Base-by-base conservation (phyloP, 768 basidiomycete species). In the Daedalea quercina region DNA sequence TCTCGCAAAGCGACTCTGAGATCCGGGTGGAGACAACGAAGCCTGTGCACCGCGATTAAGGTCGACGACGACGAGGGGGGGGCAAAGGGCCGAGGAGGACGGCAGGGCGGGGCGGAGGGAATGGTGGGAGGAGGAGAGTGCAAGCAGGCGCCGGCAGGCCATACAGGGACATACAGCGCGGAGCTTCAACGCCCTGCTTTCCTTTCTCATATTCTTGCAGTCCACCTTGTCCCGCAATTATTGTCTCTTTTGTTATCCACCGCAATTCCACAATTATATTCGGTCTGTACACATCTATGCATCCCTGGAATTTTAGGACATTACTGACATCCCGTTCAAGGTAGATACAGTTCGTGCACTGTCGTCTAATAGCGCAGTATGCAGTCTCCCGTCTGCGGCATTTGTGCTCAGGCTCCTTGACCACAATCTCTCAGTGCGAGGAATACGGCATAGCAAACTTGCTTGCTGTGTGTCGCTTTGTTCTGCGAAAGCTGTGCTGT, bases 101-200 rank as follows among this genome's bases (percentile, higher is more conserved):
- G 55, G 56, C 53, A 60, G 59, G 62, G 37, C 45, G 59, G 54
- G 48, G 57, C 52, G 55, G 58, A n/a, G 62, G 44, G 55, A 31
- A 48, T 59, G 58, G 61, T 62, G 58, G 61, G 60, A 57, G 61
- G 54, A 58, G 58, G 54, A 55, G 57, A 60, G 61, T 58, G 51
- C 53, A 53, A 53, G 51, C 60, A 53, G 55, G 57, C 54, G 54
- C 53, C 51, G 54, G 55, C 26, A 42, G 28, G 20, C 20, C 28
- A 60, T 56, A 60, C 59, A 60, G 53, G 51, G 54, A 55, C 59
- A 60, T 57, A 60, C 59, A 60, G 55, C 54, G 59, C 59, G 59
- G 59, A 60, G 56, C 55, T 50, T 57, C 35, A 54, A 56, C 54
- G 47, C 51, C 37, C 54, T 48, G 11, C 46, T 47, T 23, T 25